phyloP scores from a whole-genome alignment of 2,329 filamentous ascomycete genomes.

The Beauveria caledonica region DNA sequence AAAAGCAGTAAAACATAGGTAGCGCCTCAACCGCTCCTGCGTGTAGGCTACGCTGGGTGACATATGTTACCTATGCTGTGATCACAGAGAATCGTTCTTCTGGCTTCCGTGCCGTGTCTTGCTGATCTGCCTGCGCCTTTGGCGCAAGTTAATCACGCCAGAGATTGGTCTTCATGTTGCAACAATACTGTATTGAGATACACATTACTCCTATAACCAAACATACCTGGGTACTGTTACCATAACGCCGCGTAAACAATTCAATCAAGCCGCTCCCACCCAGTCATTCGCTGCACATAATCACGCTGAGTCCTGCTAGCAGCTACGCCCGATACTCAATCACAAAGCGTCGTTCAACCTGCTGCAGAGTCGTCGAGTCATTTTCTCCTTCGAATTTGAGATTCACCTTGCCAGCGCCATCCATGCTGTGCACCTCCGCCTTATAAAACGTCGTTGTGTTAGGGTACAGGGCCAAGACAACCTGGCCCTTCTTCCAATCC shows the following conservation, averaged over 20 bases:
- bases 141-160: not conserved
- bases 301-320: not conserved
- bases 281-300: not conserved
- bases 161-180: not conserved
- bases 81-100: too few relatives aligned
- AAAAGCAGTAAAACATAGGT: too few relatives aligned
- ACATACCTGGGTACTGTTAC: not conserved
- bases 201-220: not conserved
- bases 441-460: conserved; percentile 82
- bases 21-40: too few relatives aligned
- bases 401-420: conserved; percentile 46
- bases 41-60: too few relatives aligned
- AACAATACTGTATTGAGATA: not conserved
- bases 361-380: conserved; percentile 62
- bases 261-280: not conserved
- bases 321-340: conserved; percentile 54
- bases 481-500: conserved; percentile 58
- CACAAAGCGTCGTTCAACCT: conserved; percentile 68
- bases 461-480: conserved; percentile 71
- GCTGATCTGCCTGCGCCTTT: not conserved
- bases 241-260: not conserved
- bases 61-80: too few relatives aligned
- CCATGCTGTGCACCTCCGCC: conserved; percentile 68
- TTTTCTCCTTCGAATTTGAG: conserved; percentile 76
- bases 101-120: too few relatives aligned